Conservation (phyloP, 2,329 filamentous ascomycete species). For the Chaetomiaceae sp. region DNA sequence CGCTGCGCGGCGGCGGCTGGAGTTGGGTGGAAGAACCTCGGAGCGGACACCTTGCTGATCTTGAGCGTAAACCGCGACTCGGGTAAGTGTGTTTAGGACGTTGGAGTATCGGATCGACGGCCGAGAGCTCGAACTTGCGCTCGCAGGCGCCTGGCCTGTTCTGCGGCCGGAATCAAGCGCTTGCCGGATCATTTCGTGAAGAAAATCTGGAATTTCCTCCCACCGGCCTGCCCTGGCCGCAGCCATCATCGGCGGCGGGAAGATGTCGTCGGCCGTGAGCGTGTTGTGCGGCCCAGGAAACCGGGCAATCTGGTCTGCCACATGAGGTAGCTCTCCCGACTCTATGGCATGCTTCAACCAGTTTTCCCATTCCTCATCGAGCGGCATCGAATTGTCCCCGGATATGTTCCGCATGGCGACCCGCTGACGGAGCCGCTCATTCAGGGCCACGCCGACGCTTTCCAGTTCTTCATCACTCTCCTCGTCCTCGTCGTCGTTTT, state of each 20-base stretch:
- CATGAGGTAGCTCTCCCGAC: slow-evolving; percentile 50
- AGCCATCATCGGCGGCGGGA: slow-evolving; percentile 50
- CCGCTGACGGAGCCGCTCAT: slow-evolving; percentile 60
- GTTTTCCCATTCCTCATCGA: slow-evolving; percentile 71
- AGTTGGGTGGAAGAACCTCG: slow-evolving; percentile 10
- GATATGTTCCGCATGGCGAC: slow-evolving; percentile 57
- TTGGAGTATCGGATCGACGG: slow-evolving; percentile 16
- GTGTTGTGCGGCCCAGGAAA: slow-evolving; percentile 34
- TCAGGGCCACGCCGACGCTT: slow-evolving; percentile 59
- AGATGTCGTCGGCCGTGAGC: slow-evolving; percentile 33
- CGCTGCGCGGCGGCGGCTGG: background rate
- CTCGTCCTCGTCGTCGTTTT: slow-evolving; percentile 39
- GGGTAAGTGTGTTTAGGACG: slow-evolving; percentile 10
- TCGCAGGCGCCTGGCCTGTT: slow-evolving; percentile 8
- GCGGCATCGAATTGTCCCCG: slow-evolving; percentile 52
- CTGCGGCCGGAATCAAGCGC: slow-evolving; percentile 40
- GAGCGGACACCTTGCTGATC: slow-evolving; percentile 3
- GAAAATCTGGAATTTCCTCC: slow-evolving; percentile 53
- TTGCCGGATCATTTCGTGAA: slow-evolving; percentile 50
- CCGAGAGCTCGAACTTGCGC: slow-evolving; percentile 7
- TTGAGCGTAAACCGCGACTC: slow-evolving; percentile 13
- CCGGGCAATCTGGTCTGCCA: slow-evolving; percentile 41
- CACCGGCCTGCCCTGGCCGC: slow-evolving; percentile 55
- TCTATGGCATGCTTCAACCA: slow-evolving; percentile 69
- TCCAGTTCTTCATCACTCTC: slow-evolving; percentile 52